phyloP scores from a whole-genome alignment of 495 filamentous ascomycete species.

The Annulohypoxylon bovei region DNA sequence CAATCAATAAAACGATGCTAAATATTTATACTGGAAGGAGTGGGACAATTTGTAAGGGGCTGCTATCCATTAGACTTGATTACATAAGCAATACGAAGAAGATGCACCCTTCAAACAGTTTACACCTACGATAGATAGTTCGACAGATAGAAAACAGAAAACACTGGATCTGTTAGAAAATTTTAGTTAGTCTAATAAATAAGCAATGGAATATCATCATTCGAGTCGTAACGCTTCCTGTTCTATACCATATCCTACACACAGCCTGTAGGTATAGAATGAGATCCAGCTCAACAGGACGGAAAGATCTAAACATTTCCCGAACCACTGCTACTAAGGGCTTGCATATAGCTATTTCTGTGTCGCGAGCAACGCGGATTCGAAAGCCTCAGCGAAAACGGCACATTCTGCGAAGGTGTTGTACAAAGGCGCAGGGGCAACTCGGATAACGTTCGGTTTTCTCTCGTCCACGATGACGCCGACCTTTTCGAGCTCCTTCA shows the following conservation, averaged over 20 bases:
- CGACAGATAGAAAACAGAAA: no score
- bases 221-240: constrained; percentile 3
- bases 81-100: no score
- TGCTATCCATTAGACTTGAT: no score
- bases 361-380: constrained; percentile 57
- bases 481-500: constrained; percentile 71
- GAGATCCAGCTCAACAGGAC: neutral
- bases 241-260: constrained; percentile 15
- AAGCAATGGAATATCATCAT: constrained; percentile 8
- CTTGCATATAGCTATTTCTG: constrained; percentile 22
- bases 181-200: neutral
- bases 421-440: constrained; percentile 92
- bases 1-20: neutral
- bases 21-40: no score
- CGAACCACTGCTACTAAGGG: neutral
- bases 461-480: constrained; percentile 89
- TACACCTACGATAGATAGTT: no score
- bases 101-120: no score
- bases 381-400: constrained; percentile 74
- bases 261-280: constrained; percentile 2
- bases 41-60: neutral
- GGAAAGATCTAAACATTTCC: neutral
- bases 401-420: constrained; percentile 85
- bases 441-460: constrained; percentile 87
- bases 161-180: neutral